Evolutionary conservation across 208 protist species (phyloP).

Genomic region (Phytomonas sp.): DNA sequence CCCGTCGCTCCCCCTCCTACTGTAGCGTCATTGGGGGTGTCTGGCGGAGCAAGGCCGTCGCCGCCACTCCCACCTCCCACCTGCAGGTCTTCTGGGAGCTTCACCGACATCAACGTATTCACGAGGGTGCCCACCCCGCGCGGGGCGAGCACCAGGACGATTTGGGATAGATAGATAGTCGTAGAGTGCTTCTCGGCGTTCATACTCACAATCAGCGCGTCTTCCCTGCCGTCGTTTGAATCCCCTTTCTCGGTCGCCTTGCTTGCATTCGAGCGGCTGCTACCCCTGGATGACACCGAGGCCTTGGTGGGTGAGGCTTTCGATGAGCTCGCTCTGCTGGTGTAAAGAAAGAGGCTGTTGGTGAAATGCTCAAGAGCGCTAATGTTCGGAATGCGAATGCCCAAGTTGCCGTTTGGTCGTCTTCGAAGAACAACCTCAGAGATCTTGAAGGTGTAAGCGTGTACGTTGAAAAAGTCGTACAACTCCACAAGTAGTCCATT

Average conservation of each 20-base stretch:
- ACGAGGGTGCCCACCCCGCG: slow-evolving; percentile 53
- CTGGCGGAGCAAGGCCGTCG: background rate
- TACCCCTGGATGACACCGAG: background rate
- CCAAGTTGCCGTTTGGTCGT: slow-evolving; percentile 25
- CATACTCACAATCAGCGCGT: slow-evolving; percentile 21
- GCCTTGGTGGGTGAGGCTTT: background rate
- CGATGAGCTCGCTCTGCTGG: slow-evolving; percentile 6
- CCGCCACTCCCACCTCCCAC: background rate
- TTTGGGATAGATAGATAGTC: slow-evolving; percentile 22
- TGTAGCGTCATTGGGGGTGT: background rate
- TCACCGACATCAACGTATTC: slow-evolving; percentile 63
- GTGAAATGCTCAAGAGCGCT: slow-evolving; percentile 57
- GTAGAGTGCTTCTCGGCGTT: slow-evolving; percentile 24
- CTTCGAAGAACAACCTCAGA: slow-evolving; percentile 28
- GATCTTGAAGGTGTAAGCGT: slow-evolving; percentile 54
- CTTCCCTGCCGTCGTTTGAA: background rate
- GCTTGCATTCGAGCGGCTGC: background rate
- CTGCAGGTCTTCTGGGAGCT: background rate
- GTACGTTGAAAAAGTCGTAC: slow-evolving; percentile 45
- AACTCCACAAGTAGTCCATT: slow-evolving; percentile 41
- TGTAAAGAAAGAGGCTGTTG: slow-evolving; percentile 35
- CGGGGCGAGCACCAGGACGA: slow-evolving; percentile 52
- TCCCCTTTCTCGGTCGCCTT: background rate
- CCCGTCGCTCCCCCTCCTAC: background rate
- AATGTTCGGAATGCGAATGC: slow-evolving; percentile 30